A percentile compares a stretch with the other conserved stretches of the same genome.
phyloP scores from a whole-genome alignment of 345 rosid species.

The Raphanus raphanistrum region DNA sequence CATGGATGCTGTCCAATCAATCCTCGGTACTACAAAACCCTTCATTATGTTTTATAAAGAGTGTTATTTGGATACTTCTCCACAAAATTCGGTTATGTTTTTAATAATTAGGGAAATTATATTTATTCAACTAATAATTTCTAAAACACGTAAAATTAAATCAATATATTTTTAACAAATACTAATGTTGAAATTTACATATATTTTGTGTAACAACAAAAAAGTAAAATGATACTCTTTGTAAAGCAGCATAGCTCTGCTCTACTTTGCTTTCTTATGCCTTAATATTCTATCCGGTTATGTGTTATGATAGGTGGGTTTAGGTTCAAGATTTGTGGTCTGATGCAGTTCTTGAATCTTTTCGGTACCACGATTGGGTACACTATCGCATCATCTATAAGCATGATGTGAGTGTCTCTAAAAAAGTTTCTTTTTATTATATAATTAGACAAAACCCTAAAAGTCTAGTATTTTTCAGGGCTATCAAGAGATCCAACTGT shows the following conservation, averaged over 20 bases:
- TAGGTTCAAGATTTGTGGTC: slow-evolving; percentile 64
- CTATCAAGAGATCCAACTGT: slow-evolving; percentile 74
- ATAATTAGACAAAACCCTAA: neutral
- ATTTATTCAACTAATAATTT: neutral
- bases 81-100: neutral
- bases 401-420: slow-evolving; percentile 63
- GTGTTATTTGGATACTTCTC: neutral
- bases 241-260: neutral
- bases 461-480: slow-evolving; percentile 46
- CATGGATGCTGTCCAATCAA: slow-evolving; percentile 72
- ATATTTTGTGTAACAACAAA: neutral
- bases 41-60: neutral
- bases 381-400: slow-evolving; percentile 75
- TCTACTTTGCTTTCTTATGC: slow-evolving; percentile 6
- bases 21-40: slow-evolving; percentile 51
- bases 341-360: slow-evolving; percentile 63
- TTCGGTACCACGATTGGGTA: slow-evolving; percentile 70
- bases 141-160: neutral
- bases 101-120: neutral
- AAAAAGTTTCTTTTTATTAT: neutral
- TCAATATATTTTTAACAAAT: too few relatives aligned
- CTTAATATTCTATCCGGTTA: neutral
- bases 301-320: slow-evolving; percentile 53
- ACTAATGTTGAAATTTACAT: too few relatives aligned
- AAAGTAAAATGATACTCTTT: neutral